Base-by-base conservation (phyloP, 495 filamentous ascomycete genomes). In the Jackrogersella minutella region DNA sequence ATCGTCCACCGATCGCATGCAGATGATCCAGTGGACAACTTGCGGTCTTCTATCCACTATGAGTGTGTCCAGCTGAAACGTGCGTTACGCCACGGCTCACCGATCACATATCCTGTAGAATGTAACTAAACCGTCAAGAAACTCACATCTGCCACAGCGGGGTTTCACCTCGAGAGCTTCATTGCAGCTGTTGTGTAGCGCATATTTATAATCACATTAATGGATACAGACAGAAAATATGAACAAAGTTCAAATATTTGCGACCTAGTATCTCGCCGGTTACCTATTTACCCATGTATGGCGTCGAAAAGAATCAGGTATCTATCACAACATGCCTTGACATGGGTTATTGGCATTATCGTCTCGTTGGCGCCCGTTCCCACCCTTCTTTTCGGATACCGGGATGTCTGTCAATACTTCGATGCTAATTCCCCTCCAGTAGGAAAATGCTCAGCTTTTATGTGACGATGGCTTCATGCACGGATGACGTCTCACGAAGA, bases 391-490 rank as follows among this genome's bases (percentile, higher is more conserved):
- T 43, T 10, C 4, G 6, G 11, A 11, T 9, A 3, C 10, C 7
- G 17, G 10, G 3, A 9, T 6, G 11, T 3, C 6, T 19, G 3
- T 19, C 16, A 7, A 41, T 41, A 41, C 39, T 7, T 41, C 10
- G 14, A 41, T 1, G 39, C 14, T 9, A 3, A 22, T 21, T 21
- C 2, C 8, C 28, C 26, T 14, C 46, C n/a, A n/a, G 33, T 10
- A 8, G 5, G 26, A 16, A 8, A 9, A 1, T 16, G 11, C 16
- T 28, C 44, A 49, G 44, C 44, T 49, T 6, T 13, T 11, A 2
- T 3, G n/a, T 31, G 26, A 50, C n/a, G 46, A 50, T 50, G 28
- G 13, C 28, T 50, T 50, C 26, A 50, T 31, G 28, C 26, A 50
- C 16, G 28, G 26, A 50, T 50, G 46, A 31, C 28, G 26, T 26